Percentiles rank a stretch among this genome's conserved stretches.
Evolutionary conservation across 306 rosid genomes (phyloP).

Genomic region (Lathyrus sativus): DNA sequence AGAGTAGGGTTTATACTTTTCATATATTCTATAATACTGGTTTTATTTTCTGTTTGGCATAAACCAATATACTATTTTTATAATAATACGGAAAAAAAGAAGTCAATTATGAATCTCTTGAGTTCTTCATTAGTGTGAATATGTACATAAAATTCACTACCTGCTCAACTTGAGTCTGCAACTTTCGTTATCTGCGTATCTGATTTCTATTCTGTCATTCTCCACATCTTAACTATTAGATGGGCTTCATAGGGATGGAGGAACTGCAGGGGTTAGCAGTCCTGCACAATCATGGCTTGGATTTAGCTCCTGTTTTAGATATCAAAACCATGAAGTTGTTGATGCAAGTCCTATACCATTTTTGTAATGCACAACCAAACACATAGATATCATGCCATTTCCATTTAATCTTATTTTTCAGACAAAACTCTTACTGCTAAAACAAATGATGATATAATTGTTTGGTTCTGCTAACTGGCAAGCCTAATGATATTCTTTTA

Average conservation of each 20-base stretch:
- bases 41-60: background rate
- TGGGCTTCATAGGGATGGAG: slow-evolving; percentile 13
- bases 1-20: background rate
- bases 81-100: slow-evolving; percentile 5
- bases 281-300: background rate
- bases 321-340: slow-evolving; percentile 16
- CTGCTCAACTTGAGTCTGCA: slow-evolving; percentile 14
- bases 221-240: slow-evolving; percentile 5
- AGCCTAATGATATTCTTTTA: slow-evolving; percentile 5
- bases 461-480: slow-evolving; percentile 33
- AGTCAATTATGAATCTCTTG: slow-evolving; percentile 15
- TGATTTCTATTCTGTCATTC: background rate
- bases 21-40: background rate
- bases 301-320: slow-evolving; percentile 17
- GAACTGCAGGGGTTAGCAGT: background rate
- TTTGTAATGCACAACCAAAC: background rate
- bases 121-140: background rate
- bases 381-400: background rate
- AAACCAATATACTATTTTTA: slow-evolving; percentile 1
- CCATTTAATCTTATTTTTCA: background rate
- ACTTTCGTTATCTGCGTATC: background rate
- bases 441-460: slow-evolving; percentile 16
- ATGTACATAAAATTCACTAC: background rate
- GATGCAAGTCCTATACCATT: slow-evolving; percentile 6
- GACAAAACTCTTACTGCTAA: slow-evolving; percentile 10